Conservation (phyloP, 176 grass and related monocot species). For the Cymbopogon citratus region DNA sequence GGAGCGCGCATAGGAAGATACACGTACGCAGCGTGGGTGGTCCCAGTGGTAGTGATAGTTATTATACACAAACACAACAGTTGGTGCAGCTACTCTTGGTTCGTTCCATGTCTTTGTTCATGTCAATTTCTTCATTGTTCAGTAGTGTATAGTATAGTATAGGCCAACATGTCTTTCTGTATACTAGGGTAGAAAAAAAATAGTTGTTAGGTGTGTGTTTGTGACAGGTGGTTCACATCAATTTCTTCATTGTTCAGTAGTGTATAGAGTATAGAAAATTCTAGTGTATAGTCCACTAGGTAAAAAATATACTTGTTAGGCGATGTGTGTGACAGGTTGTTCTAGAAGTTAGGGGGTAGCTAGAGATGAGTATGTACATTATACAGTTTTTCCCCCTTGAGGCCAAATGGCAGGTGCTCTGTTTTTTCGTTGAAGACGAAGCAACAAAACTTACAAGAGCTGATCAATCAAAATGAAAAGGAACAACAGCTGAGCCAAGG, state of each 20-base stretch:
- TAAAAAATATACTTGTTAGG: background rate
- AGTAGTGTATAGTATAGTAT: background rate
- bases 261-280: no score
- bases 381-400: background rate
- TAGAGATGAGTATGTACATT: background rate
- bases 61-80: background rate
- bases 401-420: background rate
- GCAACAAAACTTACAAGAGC: background rate
- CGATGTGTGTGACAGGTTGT: background rate
- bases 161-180: no score
- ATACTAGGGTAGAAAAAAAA: background rate
- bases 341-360: background rate
- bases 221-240: no score
- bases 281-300: background rate
- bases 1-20: background rate
- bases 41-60: background rate
- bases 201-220: background rate
- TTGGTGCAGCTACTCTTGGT: background rate
- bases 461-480: no score
- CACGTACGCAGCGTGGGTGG: background rate
- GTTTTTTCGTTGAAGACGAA: background rate
- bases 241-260: no score
- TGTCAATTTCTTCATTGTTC: constrained; percentile 7
- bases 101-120: background rate
- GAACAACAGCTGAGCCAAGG: no score